Evolutionary conservation across 208 protist genomes (phyloP), one percentile per base, ranked within the genome.

Genomic region (Herpetomonas tarakana): DNA sequence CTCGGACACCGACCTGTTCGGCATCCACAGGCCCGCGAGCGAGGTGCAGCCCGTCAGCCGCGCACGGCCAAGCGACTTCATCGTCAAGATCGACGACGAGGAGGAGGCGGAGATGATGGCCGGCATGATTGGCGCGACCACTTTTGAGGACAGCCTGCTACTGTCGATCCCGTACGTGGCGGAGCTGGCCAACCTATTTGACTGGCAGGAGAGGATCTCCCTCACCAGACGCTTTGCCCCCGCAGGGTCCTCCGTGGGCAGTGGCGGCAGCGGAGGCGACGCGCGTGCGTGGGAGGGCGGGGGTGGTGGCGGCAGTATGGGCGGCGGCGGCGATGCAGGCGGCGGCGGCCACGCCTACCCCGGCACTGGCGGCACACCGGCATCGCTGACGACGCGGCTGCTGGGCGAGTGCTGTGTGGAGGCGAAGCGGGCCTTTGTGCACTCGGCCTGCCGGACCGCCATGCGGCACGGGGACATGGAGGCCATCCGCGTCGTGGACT

Each of bases 91-190:
- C 54, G 86, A 96, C 56, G 90, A 96, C 62, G 82, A 85, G 50
- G 90, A 96, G 55, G 90, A 96, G 58, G 90, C 86, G 41, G 90
- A 92, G 31, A 80, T 92, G 79, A 86, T 93, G 76, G 61, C 88
- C 25, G 86, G 86, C 30, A 87, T 86, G 74, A 63, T 71, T 24
- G 74, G 76, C 52, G 62, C 73, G 14, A 77, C 75, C 4, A 62
- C 58, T 26, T 91, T 90, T 60, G 80, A 91, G 49, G 83, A 92
- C 49, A 83, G 73, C 49, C 56, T 91, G 19, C 54, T 96, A 27
- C 66, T 96, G 11, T 93, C 86, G 6, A 71, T 91, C 29, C 89
- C 89, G 7, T 96, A 96, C 61, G 63, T 92, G 22, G 79, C 89
- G 11, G 81, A 89, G 50, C 71, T 57, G 25, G 71, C 75, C 11